These are phyloP conservation scores for Candida pseudofarinosa DNA, from an alignment of 805 yeast genomes.

Conservation along the genomic window DNA sequence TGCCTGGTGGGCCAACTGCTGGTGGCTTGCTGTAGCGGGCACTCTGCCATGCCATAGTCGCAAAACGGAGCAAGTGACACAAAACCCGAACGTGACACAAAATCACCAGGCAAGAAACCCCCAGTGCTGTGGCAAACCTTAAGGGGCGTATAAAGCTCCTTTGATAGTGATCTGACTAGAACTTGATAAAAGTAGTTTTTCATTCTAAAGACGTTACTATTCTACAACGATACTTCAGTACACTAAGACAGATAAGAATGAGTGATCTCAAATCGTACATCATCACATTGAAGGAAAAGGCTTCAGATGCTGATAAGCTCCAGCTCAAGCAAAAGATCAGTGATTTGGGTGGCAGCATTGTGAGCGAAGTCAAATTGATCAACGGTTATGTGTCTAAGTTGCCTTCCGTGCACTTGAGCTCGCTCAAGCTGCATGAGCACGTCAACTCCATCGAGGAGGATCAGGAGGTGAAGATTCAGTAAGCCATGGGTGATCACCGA, in stretches of 20 bases:
- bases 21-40: background rate
- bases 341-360: constrained; percentile 57
- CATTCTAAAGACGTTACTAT: too few species aligned
- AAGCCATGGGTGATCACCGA: background rate
- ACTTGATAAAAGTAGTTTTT: too few species aligned
- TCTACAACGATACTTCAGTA: too few species aligned
- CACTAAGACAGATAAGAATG: constrained; percentile 11
- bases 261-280: constrained; percentile 33
- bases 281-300: constrained; percentile 45
- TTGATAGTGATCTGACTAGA: background rate
- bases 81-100: background rate
- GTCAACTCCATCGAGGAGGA: constrained; percentile 66
- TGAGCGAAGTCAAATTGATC: constrained; percentile 58
- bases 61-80: background rate
- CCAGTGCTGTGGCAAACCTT: background rate
- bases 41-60: too few species aligned
- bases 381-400: constrained; percentile 63
- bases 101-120: background rate
- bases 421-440: constrained; percentile 46
- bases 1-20: background rate
- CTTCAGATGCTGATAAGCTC: constrained; percentile 35
- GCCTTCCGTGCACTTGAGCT: constrained; percentile 48
- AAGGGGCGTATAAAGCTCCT: background rate
- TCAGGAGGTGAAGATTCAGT: constrained; percentile 52
- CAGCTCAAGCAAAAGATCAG: constrained; percentile 45